phyloP scores from a whole-genome alignment of 768 basidiomycete genomes.

The Serendipita sp. region DNA sequence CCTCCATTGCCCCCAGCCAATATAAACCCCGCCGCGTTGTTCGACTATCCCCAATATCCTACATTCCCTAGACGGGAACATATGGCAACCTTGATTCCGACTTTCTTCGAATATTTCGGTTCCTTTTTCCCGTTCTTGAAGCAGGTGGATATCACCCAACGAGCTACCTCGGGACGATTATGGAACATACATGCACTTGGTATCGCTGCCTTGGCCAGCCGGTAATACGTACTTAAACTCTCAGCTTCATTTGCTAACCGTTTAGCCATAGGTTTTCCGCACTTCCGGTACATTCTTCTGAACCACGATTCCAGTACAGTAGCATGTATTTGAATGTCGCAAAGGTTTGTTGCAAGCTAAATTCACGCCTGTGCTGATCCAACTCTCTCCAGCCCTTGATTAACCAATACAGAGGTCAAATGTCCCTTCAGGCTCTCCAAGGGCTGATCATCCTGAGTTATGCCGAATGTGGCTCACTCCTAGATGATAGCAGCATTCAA shows the following conservation, averaged over 20 bases:
- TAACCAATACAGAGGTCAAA: not conserved
- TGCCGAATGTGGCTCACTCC: not conserved
- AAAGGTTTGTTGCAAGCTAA: not conserved
- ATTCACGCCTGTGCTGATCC: not conserved
- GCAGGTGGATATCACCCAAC: not conserved
- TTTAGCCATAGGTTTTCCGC: not conserved
- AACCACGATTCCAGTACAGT: not conserved
- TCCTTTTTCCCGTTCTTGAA: not conserved
- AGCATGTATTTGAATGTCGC: not conserved
- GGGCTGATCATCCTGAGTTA: not conserved
- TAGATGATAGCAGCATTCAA: not conserved
- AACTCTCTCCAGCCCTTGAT: conserved; percentile 2
- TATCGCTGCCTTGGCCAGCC: not conserved
- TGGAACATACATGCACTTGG: conserved; percentile 2
- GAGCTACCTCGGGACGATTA: not conserved
- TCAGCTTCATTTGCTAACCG: not conserved
- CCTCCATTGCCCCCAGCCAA: not conserved
- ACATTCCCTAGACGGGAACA: not conserved
- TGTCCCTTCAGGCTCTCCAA: conserved; percentile 1
- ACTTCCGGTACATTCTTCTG: not conserved
- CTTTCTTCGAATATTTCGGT: conserved; percentile 1
- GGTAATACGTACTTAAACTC: not conserved
- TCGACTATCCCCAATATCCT: not conserved
- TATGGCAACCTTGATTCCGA: not conserved
- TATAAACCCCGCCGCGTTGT: not conserved